phyloP scores from a whole-genome alignment of 2,329 filamentous ascomycete genomes.

The Pseudogymnoascus sp. region DNA sequence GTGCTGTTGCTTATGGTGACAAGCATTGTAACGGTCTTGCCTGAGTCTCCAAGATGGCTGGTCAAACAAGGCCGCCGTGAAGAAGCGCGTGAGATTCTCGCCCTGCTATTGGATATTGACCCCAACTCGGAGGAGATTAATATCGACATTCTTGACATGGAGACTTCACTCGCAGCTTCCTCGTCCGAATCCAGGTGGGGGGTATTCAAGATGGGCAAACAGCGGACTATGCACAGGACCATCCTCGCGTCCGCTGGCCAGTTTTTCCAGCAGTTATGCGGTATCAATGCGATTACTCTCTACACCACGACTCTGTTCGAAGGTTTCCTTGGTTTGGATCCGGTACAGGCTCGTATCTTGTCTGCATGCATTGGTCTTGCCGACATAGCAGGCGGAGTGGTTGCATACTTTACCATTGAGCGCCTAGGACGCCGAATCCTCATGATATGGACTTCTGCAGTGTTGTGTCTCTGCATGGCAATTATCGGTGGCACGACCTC shows the following conservation, averaged over 20 bases:
- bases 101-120: not conserved
- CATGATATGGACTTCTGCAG: not conserved
- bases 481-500: slow-evolving; percentile 47
- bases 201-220: not conserved
- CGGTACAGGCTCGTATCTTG: not conserved
- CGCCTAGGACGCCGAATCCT: slow-evolving; percentile 10
- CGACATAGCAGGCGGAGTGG: slow-evolving; percentile 43
- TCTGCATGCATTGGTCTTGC: slow-evolving; percentile 39
- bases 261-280: slow-evolving; percentile 42
- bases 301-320: slow-evolving; percentile 10
- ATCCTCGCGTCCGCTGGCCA: not conserved
- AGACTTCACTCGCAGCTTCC: not conserved
- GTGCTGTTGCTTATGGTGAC: slow-evolving; percentile 49
- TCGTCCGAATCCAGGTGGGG: slow-evolving; percentile 1
- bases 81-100: slow-evolving; percentile 7
- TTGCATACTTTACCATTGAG: slow-evolving; percentile 12
- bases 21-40: not conserved
- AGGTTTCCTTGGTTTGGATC: slow-evolving; percentile 4
- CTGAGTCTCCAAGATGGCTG: slow-evolving; percentile 12
- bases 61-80: slow-evolving; percentile 5
- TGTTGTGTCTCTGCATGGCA: slow-evolving; percentile 53
- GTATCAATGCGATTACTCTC: slow-evolving; percentile 27
- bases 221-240: not conserved
- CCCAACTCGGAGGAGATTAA: slow-evolving; percentile 9
- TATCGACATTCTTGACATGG: slow-evolving; percentile 4